These are phyloP conservation scores for Geotrichum klebahnii DNA, from an alignment of 1,139 yeast genomes.

Conservation along the genomic window DNA sequence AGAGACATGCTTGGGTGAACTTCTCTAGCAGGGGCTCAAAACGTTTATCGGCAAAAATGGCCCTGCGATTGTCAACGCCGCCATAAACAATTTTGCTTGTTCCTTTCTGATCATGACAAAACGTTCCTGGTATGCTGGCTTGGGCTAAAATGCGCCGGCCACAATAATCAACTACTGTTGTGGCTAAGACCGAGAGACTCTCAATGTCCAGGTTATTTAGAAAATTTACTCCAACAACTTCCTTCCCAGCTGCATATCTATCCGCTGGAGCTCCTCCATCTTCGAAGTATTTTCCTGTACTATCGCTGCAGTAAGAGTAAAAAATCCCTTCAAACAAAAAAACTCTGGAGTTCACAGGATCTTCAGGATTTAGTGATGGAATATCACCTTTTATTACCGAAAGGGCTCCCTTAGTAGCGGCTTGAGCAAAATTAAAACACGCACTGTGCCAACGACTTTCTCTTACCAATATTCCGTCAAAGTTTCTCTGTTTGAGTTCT, in stretches of 20 bases:
- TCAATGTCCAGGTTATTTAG: constrained; percentile 63
- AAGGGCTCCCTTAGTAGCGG: constrained; percentile 77
- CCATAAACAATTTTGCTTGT: constrained; percentile 69
- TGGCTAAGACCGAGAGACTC: constrained; percentile 67
- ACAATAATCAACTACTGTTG: constrained; percentile 81
- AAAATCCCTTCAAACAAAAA: constrained; percentile 80
- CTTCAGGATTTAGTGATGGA: constrained; percentile 75
- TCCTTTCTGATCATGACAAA: constrained; percentile 46
- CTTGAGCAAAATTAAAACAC: constrained; percentile 70
- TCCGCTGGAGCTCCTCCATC: constrained; percentile 87
- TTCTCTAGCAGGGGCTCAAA: constrained; percentile 55
- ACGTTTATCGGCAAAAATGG: constrained; percentile 46
- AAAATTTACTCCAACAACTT: constrained; percentile 64
- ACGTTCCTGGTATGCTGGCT: constrained; percentile 96
- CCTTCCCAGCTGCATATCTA: constrained; percentile 74
- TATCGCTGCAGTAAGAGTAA: constrained; percentile 76
- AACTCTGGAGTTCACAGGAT: constrained; percentile 55
- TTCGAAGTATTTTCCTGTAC: constrained; percentile 58
- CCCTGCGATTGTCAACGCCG: constrained; percentile 55
- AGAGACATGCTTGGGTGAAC: constrained; percentile 71
- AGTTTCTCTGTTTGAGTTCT: constrained; percentile 55
- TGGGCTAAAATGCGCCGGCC: constrained; percentile 89
- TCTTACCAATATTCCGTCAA: constrained; percentile 67
- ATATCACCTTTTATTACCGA: constrained; percentile 70
- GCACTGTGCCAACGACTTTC: constrained; percentile 72